Evolutionary conservation across 805 yeast species (phyloP).

Genomic region (Metschnikowia noctiluminum): DNA sequence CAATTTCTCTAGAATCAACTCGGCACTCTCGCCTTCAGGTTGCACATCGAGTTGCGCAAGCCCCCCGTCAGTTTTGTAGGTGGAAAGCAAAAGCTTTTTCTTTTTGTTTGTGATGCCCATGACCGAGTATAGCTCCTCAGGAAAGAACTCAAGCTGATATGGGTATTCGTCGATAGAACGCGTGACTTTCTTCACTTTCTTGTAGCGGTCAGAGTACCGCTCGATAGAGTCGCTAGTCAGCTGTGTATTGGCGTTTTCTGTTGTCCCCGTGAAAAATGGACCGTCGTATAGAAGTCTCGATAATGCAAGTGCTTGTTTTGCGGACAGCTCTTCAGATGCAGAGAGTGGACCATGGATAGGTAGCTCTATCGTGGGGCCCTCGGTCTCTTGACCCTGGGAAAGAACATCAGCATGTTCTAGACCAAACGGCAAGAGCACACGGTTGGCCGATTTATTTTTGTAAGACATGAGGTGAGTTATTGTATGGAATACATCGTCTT

Average conservation of each 20-base stretch:
- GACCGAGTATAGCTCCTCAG: constrained; percentile 68
- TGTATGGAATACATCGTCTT: too few species aligned
- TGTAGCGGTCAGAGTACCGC: constrained; percentile 78
- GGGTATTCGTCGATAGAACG: constrained; percentile 78
- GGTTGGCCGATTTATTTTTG: constrained; percentile 45
- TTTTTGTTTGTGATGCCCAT: constrained; percentile 61
- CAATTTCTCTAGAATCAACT: constrained; percentile 39
- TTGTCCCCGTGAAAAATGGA: constrained; percentile 62
- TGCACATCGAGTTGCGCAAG: constrained; percentile 31
- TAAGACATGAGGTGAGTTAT: constrained; percentile 46
- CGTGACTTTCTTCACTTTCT: constrained; percentile 66
- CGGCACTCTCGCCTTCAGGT: constrained; percentile 30
- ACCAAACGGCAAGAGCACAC: constrained; percentile 64
- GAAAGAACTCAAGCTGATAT: constrained; percentile 65
- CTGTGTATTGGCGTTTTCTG: constrained; percentile 26
- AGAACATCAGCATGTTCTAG: constrained; percentile 61
- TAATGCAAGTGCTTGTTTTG: constrained; percentile 55
- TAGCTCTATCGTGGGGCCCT: constrained; percentile 45
- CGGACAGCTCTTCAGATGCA: constrained; percentile 47
- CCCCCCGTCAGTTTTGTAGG: constrained; percentile 38
- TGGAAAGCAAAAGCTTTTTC: constrained; percentile 45
- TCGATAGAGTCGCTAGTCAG: constrained; percentile 60
- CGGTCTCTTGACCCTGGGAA: constrained; percentile 31
- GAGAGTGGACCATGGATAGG: constrained; percentile 65
- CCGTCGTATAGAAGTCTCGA: constrained; percentile 56